Conservation (phyloP, 1,284 basidiomycete genomes). For the Boletus hoseneyae region DNA sequence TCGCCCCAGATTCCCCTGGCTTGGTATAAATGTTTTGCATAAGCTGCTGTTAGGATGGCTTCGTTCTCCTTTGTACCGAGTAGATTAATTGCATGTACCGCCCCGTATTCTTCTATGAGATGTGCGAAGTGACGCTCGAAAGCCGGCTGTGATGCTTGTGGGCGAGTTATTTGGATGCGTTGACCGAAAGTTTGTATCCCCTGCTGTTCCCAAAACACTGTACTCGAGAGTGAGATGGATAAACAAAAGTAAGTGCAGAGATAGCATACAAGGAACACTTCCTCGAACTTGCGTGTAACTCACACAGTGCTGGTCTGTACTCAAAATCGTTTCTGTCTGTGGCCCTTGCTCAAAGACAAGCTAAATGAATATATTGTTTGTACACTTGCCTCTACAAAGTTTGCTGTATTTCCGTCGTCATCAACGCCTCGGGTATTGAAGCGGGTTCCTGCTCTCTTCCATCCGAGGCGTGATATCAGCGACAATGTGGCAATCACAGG, state of each 20-base stretch:
- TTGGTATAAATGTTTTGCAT: slow-evolving; percentile 71
- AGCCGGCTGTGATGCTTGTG: slow-evolving; percentile 92
- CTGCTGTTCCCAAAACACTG: slow-evolving; percentile 98
- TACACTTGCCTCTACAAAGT: slow-evolving; percentile 85
- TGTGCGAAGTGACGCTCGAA: slow-evolving; percentile 93
- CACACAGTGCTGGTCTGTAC: slow-evolving; percentile 78
- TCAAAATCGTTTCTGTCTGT: slow-evolving; percentile 89
- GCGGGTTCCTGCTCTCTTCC: slow-evolving; percentile 94
- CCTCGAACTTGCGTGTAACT: slow-evolving; percentile 94
- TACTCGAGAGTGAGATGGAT: slow-evolving; percentile 13
- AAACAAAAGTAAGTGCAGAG: slow-evolving; percentile 14
- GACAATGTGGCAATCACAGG: slow-evolving; percentile 69
- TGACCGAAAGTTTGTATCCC: slow-evolving; percentile 89
- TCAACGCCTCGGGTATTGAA: slow-evolving; percentile 98
- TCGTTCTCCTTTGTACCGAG: slow-evolving; percentile 92
- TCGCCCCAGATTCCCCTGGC: slow-evolving; percentile 57
- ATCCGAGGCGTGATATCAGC: slow-evolving; percentile 85
- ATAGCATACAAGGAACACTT: slow-evolving; percentile 80
- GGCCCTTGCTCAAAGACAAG: slow-evolving; percentile 11
- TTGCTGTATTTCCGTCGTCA: slow-evolving; percentile 96
- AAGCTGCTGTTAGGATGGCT: slow-evolving; percentile 78
- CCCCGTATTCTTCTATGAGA: slow-evolving; percentile 79
- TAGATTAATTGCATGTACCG: slow-evolving; percentile 83
- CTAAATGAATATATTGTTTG: slow-evolving; percentile 1
- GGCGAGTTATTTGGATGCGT: slow-evolving; percentile 90